These are phyloP conservation scores for Amylocarpus encephaloides DNA, from an alignment of 2,329 filamentous ascomycete species.

Conservation along the genomic window DNA sequence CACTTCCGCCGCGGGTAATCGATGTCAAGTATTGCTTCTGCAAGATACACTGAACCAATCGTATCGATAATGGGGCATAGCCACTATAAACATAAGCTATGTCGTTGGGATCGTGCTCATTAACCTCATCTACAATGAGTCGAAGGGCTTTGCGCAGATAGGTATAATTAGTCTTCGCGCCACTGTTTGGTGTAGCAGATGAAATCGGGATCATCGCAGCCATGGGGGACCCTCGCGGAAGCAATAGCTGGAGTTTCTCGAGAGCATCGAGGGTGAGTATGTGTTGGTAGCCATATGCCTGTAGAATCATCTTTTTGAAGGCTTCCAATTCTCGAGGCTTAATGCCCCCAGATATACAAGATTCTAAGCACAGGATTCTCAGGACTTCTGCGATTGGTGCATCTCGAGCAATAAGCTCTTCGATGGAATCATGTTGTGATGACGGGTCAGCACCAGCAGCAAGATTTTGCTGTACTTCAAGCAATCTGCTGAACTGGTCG, in stretches of 20 bases:
- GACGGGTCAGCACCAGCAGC: slow-evolving; percentile 84
- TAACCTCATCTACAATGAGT: slow-evolving; percentile 92
- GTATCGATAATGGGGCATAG: slow-evolving; percentile 86
- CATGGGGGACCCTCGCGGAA: slow-evolving; percentile 68
- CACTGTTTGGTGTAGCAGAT: slow-evolving; percentile 47
- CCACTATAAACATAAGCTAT: slow-evolving; percentile 98
- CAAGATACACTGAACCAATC: slow-evolving; percentile 84
- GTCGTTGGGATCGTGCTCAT: slow-evolving; percentile 89
- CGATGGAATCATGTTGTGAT: slow-evolving; percentile 82
- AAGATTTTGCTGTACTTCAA: slow-evolving; percentile 94
- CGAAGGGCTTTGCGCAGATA: slow-evolving; percentile 79
- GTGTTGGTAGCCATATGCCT: slow-evolving; percentile 94
- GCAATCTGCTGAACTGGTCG: slow-evolving; percentile 77
- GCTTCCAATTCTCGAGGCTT: slow-evolving; percentile 82
- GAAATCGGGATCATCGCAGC: slow-evolving; percentile 76
- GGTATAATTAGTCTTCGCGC: slow-evolving; percentile 82
- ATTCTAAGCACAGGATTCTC: slow-evolving; percentile 83
- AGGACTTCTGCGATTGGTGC: slow-evolving; percentile 76
- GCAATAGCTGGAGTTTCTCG: slow-evolving; percentile 82
- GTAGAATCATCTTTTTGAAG: slow-evolving; percentile 80
- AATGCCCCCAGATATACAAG: slow-evolving; percentile 81
- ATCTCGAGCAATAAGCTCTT: slow-evolving; percentile 88
- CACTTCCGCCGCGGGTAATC: slow-evolving; percentile 57
- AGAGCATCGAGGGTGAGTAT: slow-evolving; percentile 81
- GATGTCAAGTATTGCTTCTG: slow-evolving; percentile 80